These are phyloP conservation scores for Rosa rugosa DNA, from an alignment of 306 rosid genomes.

Conservation along the genomic window DNA sequence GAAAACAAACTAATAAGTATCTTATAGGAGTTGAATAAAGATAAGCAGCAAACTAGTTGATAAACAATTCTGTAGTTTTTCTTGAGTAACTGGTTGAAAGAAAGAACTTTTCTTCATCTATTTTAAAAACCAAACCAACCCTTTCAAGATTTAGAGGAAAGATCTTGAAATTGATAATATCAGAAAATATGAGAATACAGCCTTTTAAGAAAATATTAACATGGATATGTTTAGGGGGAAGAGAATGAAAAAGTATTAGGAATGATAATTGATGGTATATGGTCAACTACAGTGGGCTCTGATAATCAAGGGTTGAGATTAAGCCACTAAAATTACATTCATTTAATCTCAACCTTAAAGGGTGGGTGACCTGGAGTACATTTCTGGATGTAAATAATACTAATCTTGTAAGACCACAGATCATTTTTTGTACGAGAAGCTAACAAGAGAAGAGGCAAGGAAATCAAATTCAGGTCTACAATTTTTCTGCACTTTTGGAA, in stretches of 20 bases:
- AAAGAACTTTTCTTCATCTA: neutral
- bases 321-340: neutral
- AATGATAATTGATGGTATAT: neutral
- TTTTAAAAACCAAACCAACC: neutral
- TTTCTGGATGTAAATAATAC: neutral
- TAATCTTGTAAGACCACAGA: neutral
- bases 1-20: constrained; percentile 26
- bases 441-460: neutral
- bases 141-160: neutral
- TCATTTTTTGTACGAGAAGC: neutral
- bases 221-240: neutral
- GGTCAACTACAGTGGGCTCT: neutral
- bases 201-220: neutral
- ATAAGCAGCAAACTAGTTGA: constrained; percentile 3
- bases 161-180: neutral
- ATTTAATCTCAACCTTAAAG: neutral
- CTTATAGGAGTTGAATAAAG: constrained; percentile 10
- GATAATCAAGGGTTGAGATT: neutral
- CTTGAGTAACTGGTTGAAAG: neutral
- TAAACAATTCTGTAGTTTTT: neutral
- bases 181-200: neutral
- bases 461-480: neutral
- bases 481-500: neutral
- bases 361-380: neutral
- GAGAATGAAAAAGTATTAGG: neutral